Base-by-base conservation (phyloP, 176 grass and related monocot species). In the Puya raimondii region DNA sequence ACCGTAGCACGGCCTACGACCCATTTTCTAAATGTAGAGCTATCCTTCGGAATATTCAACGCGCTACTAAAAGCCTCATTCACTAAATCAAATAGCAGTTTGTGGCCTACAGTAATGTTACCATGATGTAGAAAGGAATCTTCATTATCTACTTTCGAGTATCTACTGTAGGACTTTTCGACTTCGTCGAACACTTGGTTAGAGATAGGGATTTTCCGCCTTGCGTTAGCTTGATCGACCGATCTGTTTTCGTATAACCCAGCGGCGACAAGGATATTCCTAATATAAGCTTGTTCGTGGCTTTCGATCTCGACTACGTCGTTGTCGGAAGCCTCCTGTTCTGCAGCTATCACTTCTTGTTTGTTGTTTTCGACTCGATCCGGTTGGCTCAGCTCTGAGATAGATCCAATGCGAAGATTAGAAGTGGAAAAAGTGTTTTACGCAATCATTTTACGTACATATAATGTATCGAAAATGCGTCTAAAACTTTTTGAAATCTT, bases 81-180 rank as follows among this genome's bases (percentile, higher is more conserved):
- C 18, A 82, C 80, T 48, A 91, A 82, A 70, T 96, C 85, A 74
- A 88, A 91, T 9, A 96, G 66, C 76, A 91, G 22, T 64, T 79
- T 86, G 51, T 78, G 80, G 0, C 33, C 33, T 42, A 42, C 6
- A 42, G 33, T 7, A 7, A 42, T 42, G 6, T 42, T 42, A 42
- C 33, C 33, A 42, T 42, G 33, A 50, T 69, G 51, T 13, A 69
- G 3, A 53, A 77, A 27, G 49, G 27, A 51, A 2, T 70, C 78
- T 29, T 80, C 78, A 53, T 12, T 72, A 20, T 58, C 72, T 3
- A 33, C 64, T n/a, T 66, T 70, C 59, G 17, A 54, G 12, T 66
- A 53, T 25, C 78, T 81, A 50, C 63, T 83, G 72, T 80, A 82
- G 14, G 74, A 53, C 73, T 86, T 88, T 76, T 96, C 91, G 2